Evolutionary conservation across 2,329 filamentous ascomycete genomes (phyloP), one percentile per base, ranked within the genome.

Genomic region (Cladophialophora psammophila): DNA sequence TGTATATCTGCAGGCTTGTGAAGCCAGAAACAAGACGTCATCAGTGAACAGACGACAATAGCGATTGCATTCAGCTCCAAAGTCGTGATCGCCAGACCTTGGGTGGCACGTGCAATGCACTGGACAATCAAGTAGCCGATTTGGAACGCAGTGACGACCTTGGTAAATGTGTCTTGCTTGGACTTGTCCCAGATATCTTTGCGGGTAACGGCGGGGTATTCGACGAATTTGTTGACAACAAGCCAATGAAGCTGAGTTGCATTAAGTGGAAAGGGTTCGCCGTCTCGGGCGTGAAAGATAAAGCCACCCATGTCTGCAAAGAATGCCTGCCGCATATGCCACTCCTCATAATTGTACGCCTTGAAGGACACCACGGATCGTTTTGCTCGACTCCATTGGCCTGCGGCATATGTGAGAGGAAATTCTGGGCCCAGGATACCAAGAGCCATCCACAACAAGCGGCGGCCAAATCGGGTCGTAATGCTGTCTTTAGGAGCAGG

Each of bases 271-370:
- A 82, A 80, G 0, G 71, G 53, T 1, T 65, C 38, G 18, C 58
- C 74, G 18, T 79, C 78, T 1, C 68, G 71, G 9, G 72, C 72
- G 9, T 74, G 61, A 0, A 82, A 72, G 0, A 76, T 36, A 60
- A 81, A 77, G 2, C 80, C 80, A 0, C 81, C 80, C 75, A 79
- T 80, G 57, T 81, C 78, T 3, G 76, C 79, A 62, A 77, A 80
- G 67, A 82, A 82, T 0, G 76, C 79, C 60, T 82, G 77, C 9
- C 62, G 76, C 55, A 80, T 71, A 0, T 77, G 80, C 80, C 81
- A 83, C 2, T 75, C 53, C 15, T 60, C 18, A 36, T 69, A 48
- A n/a, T 65, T 62, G 65, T 65, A 42, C n/a, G 34, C 32, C 34
- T 67, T 64, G 67, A 75, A 74, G 53, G 64, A 73, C 61, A 72